Evolutionary conservation across 768 basidiomycete genomes (phyloP).

Genomic region (Paxillus ammoniavirescens): DNA sequence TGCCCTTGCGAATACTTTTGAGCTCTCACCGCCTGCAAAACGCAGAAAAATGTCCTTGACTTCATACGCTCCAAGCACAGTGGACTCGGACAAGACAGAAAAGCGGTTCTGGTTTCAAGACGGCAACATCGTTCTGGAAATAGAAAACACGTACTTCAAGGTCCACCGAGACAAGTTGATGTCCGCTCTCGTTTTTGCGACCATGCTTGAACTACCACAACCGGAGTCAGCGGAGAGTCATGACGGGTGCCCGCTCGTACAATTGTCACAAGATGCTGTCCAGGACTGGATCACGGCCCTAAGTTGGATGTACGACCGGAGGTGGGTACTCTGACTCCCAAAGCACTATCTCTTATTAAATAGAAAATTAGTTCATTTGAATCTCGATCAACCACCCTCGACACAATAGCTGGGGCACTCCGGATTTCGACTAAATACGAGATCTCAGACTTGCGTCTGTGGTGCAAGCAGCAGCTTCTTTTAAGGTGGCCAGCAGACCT

Average conservation of each 20-base stretch:
- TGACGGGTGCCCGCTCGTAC: constrained; percentile 33
- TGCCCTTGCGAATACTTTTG: neutral
- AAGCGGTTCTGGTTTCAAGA: constrained; percentile 31
- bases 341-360: neutral
- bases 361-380: constrained; percentile 24
- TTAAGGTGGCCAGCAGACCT: constrained; percentile 31
- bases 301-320: constrained; percentile 33
- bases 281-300: constrained; percentile 31
- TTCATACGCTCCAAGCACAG: neutral
- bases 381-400: constrained; percentile 17
- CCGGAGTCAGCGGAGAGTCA: constrained; percentile 27
- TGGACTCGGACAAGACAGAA: neutral
- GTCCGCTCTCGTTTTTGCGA: constrained; percentile 30
- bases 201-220: constrained; percentile 37
- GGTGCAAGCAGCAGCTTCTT: constrained; percentile 22
- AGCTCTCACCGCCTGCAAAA: constrained; percentile 5
- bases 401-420: constrained; percentile 26
- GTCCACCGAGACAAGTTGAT: constrained; percentile 22
- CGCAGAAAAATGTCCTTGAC: neutral
- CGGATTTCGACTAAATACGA: constrained; percentile 39
- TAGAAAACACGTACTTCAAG: constrained; percentile 24
- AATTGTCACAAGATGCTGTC: constrained; percentile 22
- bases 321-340: constrained; percentile 20
- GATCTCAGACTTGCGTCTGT: constrained; percentile 26
- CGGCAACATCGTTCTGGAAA: constrained; percentile 34